These are phyloP conservation scores for Ilex paraguariensis DNA, from an alignment of 305 asterid species.

Conservation along the genomic window DNA sequence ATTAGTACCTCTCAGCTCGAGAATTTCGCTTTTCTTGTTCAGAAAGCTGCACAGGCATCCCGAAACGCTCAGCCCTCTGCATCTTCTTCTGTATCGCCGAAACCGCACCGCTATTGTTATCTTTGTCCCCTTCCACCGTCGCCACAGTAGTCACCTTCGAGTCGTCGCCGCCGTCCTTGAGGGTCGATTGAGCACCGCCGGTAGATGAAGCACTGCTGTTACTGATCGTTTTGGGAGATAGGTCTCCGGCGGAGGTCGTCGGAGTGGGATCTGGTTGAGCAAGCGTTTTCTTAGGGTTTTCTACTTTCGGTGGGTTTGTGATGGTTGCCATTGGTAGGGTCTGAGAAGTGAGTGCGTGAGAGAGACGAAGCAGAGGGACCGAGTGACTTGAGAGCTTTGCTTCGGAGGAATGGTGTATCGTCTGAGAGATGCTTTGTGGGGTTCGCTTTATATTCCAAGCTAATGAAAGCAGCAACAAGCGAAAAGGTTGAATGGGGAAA, in stretches of 20 bases:
- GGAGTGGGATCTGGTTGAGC: neutral
- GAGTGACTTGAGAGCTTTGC: too few species aligned
- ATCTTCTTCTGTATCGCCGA: constrained; percentile 56
- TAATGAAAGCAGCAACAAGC: too few species aligned
- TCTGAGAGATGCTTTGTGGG: too few species aligned
- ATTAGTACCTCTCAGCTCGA: constrained; percentile 62
- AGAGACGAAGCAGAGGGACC: too few species aligned
- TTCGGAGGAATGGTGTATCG: too few species aligned
- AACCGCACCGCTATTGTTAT: neutral
- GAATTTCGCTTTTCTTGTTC: constrained; percentile 71
- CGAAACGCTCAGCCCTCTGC: constrained; percentile 76
- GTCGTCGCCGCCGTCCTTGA: neutral
- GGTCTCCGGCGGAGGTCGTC: neutral
- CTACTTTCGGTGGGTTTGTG: neutral
- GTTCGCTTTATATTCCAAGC: too few species aligned
- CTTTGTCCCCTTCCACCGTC: neutral
- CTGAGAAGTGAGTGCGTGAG: too few species aligned
- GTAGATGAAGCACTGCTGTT: neutral
- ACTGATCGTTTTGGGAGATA: neutral
- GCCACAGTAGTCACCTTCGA: neutral
- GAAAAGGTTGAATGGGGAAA: too few species aligned
- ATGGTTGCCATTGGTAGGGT: neutral
- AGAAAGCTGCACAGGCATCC: constrained; percentile 51
- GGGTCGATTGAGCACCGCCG: neutral
- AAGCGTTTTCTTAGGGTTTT: neutral